A percentile compares a stretch with the other conserved stretches of the same genome.
phyloP scores from a whole-genome alignment of 208 protist genomes.

The Acanthamoeba healyi region DNA sequence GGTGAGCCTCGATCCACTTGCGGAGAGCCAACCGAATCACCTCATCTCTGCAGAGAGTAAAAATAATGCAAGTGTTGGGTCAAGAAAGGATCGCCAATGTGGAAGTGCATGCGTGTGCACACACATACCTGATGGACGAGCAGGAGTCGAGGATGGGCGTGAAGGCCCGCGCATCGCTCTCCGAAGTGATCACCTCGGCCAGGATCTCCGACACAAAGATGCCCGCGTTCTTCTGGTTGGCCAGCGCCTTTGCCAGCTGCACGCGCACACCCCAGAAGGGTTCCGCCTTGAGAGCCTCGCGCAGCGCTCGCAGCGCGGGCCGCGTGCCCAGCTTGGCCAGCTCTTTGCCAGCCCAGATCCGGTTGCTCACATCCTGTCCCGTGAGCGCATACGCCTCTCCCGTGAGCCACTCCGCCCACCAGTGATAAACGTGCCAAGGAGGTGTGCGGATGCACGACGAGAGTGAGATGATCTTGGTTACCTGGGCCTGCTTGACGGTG shows the following conservation, averaged over 20 bases:
- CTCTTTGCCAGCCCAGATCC: constrained; percentile 34
- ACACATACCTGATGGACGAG: not conserved
- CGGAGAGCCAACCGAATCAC: not conserved
- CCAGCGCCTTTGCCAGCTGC: constrained; percentile 33
- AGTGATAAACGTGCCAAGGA: too few relatives aligned
- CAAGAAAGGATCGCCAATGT: too few relatives aligned
- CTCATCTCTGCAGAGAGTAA: not conserved
- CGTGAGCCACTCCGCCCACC: too few relatives aligned
- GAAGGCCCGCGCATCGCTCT: constrained; percentile 24
- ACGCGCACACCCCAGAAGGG: constrained; percentile 6
- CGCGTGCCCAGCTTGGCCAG: constrained; percentile 29
- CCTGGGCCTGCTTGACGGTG: constrained; percentile 35
- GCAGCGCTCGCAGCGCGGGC: not conserved
- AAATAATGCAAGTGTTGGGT: not conserved
- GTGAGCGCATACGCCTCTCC: not conserved
- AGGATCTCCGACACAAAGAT: constrained; percentile 13
- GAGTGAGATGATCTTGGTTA: too few relatives aligned
- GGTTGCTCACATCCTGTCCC: not conserved
- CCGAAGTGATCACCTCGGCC: not conserved
- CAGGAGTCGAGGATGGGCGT: not conserved
- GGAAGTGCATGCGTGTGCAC: not conserved
- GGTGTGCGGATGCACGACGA: not conserved
- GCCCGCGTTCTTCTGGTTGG: constrained; percentile 9
- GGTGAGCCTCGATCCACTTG: constrained; percentile 11
- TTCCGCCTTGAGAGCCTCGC: not conserved